Percentiles rank a stretch among this genome's conserved stretches.
Conservation (phyloP, 352 stramenopile species). For the Phytophthora nicotianae region DNA sequence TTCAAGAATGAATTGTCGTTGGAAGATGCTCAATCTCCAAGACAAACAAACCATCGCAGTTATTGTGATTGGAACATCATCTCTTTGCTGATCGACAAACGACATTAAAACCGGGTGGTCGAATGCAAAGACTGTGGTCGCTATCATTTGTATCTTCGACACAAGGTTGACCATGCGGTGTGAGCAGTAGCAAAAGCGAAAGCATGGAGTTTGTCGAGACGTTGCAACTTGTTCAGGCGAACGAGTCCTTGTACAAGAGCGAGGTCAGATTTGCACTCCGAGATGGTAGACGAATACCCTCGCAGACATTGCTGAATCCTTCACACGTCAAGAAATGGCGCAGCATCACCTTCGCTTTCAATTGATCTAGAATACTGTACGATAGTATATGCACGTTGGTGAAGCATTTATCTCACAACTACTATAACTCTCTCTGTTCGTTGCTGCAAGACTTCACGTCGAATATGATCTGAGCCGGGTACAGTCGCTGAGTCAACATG, state of each 20-base stretch:
- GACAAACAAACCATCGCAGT: background rate
- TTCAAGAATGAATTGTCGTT: slow-evolving; percentile 17
- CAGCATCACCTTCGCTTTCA: background rate
- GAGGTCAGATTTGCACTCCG: slow-evolving; percentile 2
- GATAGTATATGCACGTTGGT: no score
- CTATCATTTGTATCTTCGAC: slow-evolving; percentile 34
- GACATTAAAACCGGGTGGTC: slow-evolving; percentile 12
- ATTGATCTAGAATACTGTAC: background rate
- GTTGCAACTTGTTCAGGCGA: slow-evolving; percentile 19
- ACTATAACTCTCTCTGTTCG: background rate
- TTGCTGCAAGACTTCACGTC: no score
- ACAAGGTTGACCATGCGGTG: slow-evolving; percentile 17
- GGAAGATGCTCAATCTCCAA: background rate
- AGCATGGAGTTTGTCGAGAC: background rate
- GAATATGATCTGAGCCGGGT: slow-evolving; percentile 8
- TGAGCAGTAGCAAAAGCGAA: slow-evolving; percentile 1
- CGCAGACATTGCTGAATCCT: no score
- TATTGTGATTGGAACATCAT: slow-evolving; percentile 4
- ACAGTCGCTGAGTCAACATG: slow-evolving; percentile 7
- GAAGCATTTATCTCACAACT: no score
- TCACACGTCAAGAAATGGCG: slow-evolving; percentile 6
- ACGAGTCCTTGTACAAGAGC: background rate
- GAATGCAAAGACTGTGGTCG: slow-evolving; percentile 15
- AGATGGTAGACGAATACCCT: slow-evolving; percentile 3
- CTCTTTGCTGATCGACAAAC: slow-evolving; percentile 7